Evolutionary conservation across 75 land plant species (phyloP).

Genomic region (Picea sitchensis): DNA sequence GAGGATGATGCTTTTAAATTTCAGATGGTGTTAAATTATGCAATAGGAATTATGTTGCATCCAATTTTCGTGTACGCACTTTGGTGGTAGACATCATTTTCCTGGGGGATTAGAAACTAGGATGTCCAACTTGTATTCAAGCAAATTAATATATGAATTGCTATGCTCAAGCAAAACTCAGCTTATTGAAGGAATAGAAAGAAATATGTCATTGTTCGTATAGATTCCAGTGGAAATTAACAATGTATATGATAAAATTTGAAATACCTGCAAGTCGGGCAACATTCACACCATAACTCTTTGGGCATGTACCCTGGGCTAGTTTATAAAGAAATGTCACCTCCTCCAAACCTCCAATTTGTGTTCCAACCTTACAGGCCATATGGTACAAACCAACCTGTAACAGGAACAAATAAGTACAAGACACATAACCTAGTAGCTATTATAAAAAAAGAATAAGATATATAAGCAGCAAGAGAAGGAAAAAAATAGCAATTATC

Average conservation of each 20-base stretch:
- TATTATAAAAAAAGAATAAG: background rate
- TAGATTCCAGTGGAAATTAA: background rate
- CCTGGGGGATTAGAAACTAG: too few relatives aligned
- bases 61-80: background rate
- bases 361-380: constrained; percentile 80
- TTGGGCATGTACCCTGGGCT: constrained; percentile 82
- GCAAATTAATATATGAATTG: background rate
- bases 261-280: constrained; percentile 85
- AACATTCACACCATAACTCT: constrained; percentile 98
- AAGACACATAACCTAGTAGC: background rate
- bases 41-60: background rate
- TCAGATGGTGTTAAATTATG: background rate
- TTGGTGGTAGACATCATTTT: too few relatives aligned
- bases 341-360: constrained; percentile 64
- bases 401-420: background rate
- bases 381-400: constrained; percentile 83
- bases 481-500: background rate
- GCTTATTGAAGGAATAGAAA: background rate
- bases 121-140: background rate
- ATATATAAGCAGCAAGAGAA: background rate
- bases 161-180: background rate
- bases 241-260: background rate
- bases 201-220: background rate
- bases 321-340: constrained; percentile 89
- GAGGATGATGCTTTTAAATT: background rate